Evolutionary conservation across 495 filamentous ascomycete species (phyloP), one percentile per base, ranked within the genome.

Genomic region (Oleoguttula mirabilis): DNA sequence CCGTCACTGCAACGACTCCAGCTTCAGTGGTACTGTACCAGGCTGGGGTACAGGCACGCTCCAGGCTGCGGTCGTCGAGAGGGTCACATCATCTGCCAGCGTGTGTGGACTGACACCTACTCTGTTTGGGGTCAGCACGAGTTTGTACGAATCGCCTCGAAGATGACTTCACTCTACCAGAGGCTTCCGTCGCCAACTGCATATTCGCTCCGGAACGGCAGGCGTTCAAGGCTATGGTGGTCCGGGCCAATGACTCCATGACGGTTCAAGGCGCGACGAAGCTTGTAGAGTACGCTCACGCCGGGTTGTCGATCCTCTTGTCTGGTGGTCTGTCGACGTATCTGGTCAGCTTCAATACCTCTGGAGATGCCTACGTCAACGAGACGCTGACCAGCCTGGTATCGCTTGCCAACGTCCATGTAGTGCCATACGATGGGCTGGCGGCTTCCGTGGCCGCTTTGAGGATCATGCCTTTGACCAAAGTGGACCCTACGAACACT

Each of bases 201-300:
- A 41, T 47, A 1, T 51, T 74, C 19, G 66, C 59, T 0, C 60
- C 64, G 0, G 49, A 66, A 27, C 57, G 60, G 1, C 67, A 61
- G 3, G 58, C 51, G 5, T 71, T 62, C 52, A 65, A 66, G 32
- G 69, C 68, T 0, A 32, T 74, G 10, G 54, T 74, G 7, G 35
- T 72, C 22, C 51, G 58, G 2, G 55, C 46, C 8, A 58, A 66
- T 23, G 55, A 59, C 25, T 64, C 59, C 21, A 47, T 70, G 1
- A 69, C 66, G 0, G 25, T 59, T 1, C 41, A 55, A 6, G 65
- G 57, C 1, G 59, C 65, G 1, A 36, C 45, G 2, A 47, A 58
- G 3, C 56, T 71, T 15, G 48, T 57, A 5, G 43, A 58, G 3
- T 66, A 61, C 30, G 67, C 69, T 4, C 37, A 46, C 2, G 51